A percentile compares a stretch with the other conserved stretches of the same genome.
phyloP scores from a whole-genome alignment of 2,329 filamentous ascomycete species.

The Fusarium humuli region DNA sequence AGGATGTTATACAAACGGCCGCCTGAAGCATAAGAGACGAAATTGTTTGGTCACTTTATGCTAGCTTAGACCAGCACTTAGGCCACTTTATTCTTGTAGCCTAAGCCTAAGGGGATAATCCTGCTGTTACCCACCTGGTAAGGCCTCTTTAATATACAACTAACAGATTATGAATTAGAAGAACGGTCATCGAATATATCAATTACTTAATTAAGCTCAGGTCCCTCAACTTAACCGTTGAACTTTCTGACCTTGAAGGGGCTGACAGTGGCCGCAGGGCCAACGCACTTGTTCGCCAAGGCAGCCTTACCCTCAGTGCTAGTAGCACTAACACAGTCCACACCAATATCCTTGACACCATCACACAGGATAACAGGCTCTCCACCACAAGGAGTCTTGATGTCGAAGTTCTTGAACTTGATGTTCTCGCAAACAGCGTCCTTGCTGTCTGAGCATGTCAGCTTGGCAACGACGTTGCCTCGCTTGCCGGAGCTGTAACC shows the following conservation, averaged over 20 bases:
- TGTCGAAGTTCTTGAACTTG: conserved; percentile 64
- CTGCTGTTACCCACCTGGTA: no score
- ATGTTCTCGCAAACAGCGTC: conserved; percentile 68
- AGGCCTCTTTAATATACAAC: no score
- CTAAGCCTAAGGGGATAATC: no score
- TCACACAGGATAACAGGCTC: conserved; percentile 31
- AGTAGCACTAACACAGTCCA: conserved; percentile 31
- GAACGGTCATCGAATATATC: not conserved
- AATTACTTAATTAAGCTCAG: not conserved
- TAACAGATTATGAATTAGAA: no score
- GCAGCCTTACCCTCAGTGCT: conserved; percentile 5
- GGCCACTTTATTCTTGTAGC: no score
- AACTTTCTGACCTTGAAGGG: conserved; percentile 35
- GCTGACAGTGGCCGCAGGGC: conserved; percentile 6
- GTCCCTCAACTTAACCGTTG: not conserved
- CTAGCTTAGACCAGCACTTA: no score
- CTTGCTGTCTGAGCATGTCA: conserved; percentile 65
- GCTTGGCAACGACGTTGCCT: conserved; percentile 64
- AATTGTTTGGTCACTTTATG: no score
- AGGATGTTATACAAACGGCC: no score
- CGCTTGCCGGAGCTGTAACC: conserved; percentile 68
- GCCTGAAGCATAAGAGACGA: no score
- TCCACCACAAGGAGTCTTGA: conserved; percentile 45
- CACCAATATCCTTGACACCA: conserved; percentile 27
- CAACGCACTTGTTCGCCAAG: conserved; percentile 21